Evolutionary conservation across 2,329 filamentous ascomycete species (phyloP).

Genomic region (Aspergillus sergii): DNA sequence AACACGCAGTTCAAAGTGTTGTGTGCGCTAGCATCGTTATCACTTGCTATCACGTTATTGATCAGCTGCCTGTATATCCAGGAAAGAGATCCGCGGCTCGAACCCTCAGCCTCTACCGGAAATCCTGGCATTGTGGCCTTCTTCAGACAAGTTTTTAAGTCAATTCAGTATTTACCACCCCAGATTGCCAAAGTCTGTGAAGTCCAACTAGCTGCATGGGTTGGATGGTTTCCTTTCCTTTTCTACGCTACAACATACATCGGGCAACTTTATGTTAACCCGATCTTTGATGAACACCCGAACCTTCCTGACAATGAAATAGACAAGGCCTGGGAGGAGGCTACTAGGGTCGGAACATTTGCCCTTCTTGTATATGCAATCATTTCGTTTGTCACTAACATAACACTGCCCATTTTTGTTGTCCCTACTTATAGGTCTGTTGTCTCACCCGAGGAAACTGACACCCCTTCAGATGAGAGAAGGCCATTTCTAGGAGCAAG

Average conservation of each 20-base stretch:
- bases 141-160: conserved; percentile 75
- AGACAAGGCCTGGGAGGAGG: conserved; percentile 77
- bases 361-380: conserved; percentile 87
- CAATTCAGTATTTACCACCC: conserved; percentile 75
- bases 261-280: conserved; percentile 88
- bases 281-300: conserved; percentile 74
- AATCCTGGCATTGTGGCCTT: conserved; percentile 73
- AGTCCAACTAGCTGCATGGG: conserved; percentile 85
- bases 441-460: conserved; percentile 8
- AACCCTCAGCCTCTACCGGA: conserved; percentile 63
- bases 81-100: conserved; percentile 78
- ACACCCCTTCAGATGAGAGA: conserved; percentile 22
- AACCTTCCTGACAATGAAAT: conserved; percentile 76
- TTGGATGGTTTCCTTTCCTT: conserved; percentile 92
- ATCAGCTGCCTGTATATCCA: conserved; percentile 70
- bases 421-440: conserved; percentile 68
- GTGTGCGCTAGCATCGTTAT: conserved; percentile 78
- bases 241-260: conserved; percentile 96
- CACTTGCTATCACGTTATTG: conserved; percentile 68
- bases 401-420: conserved; percentile 83
- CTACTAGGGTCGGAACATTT: conserved; percentile 84
- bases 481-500: conserved; percentile 18
- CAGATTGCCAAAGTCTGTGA: conserved; percentile 81
- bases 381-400: conserved; percentile 77
- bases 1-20: conserved; percentile 91